These are phyloP conservation scores for Penicillium pulvis DNA, from an alignment of 495 filamentous ascomycete species.

Conservation along the genomic window DNA sequence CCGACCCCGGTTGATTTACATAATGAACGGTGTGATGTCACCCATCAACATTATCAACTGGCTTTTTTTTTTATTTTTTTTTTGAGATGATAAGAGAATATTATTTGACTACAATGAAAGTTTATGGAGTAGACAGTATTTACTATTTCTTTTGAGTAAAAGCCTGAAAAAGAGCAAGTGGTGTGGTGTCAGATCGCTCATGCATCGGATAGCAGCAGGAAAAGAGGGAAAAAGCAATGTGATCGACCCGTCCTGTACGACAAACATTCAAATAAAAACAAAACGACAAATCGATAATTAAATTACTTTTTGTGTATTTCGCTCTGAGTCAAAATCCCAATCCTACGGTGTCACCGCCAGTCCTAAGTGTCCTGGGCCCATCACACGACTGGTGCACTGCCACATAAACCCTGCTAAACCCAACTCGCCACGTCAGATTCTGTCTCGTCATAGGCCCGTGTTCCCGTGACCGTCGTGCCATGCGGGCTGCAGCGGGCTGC, in stretches of 20 bases:
- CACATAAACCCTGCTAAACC: slow-evolving; percentile 7
- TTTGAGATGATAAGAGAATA: no score
- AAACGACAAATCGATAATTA: neutral
- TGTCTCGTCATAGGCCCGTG: slow-evolving; percentile 31
- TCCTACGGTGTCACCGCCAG: slow-evolving; percentile 16
- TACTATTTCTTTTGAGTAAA: neutral
- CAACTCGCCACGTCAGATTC: slow-evolving; percentile 21
- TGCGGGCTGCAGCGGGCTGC: slow-evolving; percentile 50
- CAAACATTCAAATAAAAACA: neutral
- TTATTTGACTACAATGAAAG: no score
- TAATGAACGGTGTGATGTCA: slow-evolving; percentile 2
- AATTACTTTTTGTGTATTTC: slow-evolving; percentile 6
- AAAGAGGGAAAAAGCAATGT: slow-evolving; percentile 20
- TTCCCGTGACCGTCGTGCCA: slow-evolving; percentile 44
- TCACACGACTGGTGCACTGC: slow-evolving; percentile 26
- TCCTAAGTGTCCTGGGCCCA: slow-evolving; percentile 2
- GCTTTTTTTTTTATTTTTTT: no score
- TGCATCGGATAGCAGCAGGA: slow-evolving; percentile 23
- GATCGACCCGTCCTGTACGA: slow-evolving; percentile 23
- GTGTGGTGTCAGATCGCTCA: slow-evolving; percentile 8
- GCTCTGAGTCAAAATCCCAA: slow-evolving; percentile 15
- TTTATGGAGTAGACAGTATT: neutral
- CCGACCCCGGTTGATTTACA: neutral
- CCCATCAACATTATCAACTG: neutral
- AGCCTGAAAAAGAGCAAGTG: neutral